Evolutionary conservation across 257 asterid genomes (phyloP).

Genomic region (Primulina huaijiensis): DNA sequence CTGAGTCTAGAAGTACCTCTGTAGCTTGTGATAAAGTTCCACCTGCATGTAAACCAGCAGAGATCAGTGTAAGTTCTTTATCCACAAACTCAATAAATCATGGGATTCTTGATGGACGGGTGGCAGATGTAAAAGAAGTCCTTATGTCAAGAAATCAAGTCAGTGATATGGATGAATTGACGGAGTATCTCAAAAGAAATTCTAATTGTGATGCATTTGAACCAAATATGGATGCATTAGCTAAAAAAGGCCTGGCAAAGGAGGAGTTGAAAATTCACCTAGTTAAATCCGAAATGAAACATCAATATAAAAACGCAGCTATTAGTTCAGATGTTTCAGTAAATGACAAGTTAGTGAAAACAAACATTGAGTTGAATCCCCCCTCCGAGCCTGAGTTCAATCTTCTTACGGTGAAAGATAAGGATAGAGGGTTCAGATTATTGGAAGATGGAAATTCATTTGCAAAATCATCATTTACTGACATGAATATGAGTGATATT

Average conservation of each 20-base stretch:
- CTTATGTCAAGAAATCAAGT: conserved; percentile 32
- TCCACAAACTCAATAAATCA: conserved; percentile 23
- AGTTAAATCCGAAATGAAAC: conserved; percentile 30
- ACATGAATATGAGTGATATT: conserved; percentile 21
- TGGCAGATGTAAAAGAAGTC: conserved; percentile 29
- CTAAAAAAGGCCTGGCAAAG: conserved; percentile 10
- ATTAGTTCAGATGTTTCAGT: conserved; percentile 26
- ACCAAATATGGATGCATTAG: conserved; percentile 31
- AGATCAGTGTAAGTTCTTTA: conserved; percentile 15
- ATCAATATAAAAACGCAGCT: conserved; percentile 25
- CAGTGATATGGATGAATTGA: conserved; percentile 40
- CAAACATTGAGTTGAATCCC: conserved; percentile 29
- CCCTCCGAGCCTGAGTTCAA: conserved; percentile 29
- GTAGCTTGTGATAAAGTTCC: conserved; percentile 26
- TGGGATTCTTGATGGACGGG: conserved; percentile 29
- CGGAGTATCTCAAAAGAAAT: conserved; percentile 39
- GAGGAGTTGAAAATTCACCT: conserved; percentile 25
- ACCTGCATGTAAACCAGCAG: conserved; percentile 26
- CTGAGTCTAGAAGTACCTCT: conserved; percentile 26
- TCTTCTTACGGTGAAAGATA: conserved; percentile 34
- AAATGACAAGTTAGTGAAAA: conserved; percentile 27
- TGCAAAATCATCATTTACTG: conserved; percentile 31
- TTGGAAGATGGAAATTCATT: conserved; percentile 32
- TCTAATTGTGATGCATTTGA: conserved; percentile 34
- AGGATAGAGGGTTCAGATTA: conserved; percentile 30